phyloP scores from a whole-genome alignment of 1,284 basidiomycete genomes.

The Anthracocystis setariae region DNA sequence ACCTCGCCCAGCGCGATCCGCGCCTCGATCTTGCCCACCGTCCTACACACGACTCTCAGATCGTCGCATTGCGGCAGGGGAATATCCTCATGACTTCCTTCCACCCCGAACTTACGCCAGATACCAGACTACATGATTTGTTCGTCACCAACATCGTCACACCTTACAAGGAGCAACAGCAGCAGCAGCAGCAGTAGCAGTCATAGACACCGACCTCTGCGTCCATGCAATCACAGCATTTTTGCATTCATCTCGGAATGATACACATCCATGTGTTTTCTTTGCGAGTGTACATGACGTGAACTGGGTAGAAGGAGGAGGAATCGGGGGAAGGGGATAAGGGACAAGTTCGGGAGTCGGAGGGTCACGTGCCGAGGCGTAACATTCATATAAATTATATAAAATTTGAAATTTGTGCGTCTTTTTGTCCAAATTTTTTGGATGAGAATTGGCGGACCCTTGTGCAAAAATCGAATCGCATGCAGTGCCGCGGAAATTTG shows the following conservation, averaged over 20 bases:
- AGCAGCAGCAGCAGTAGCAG: background rate
- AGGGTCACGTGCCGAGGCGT: conserved; percentile 8
- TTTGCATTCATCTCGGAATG: no score
- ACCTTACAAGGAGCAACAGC: conserved; percentile 21
- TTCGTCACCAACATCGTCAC: conserved; percentile 71
- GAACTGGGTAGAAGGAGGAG: background rate
- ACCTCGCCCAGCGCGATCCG: conserved; percentile 18
- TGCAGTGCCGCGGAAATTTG: background rate
- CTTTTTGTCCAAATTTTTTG: no score
- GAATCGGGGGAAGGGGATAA: background rate
- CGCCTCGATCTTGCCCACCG: conserved; percentile 30
- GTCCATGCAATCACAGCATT: no score
- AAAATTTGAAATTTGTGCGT: no score
- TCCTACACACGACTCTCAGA: conserved; percentile 70
- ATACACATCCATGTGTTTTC: no score
- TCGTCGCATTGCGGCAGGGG: conserved; percentile 88
- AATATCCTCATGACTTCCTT: conserved; percentile 87
- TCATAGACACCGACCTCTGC: no score
- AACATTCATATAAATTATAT: no score
- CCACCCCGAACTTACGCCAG: conserved; percentile 91
- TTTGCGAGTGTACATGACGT: no score
- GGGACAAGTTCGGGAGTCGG: conserved; percentile 16
- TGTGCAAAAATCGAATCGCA: no score
- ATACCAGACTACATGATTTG: conserved; percentile 88
- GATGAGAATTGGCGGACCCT: no score